Evolutionary conservation across 257 asterid species (phyloP).

Genomic region (Gentiana macrophylla): DNA sequence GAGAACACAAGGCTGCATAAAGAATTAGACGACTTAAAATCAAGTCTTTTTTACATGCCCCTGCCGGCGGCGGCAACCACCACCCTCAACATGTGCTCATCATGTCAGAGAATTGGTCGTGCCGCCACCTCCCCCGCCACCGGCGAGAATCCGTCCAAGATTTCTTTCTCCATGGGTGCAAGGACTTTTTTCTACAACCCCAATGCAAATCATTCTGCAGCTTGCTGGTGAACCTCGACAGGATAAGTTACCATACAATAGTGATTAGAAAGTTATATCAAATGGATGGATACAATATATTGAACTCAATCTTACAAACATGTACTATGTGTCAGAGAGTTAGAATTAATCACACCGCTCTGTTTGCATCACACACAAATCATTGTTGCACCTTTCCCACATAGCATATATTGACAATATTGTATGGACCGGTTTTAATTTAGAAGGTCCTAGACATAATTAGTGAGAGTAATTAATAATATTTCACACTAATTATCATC

Average conservation of each 20-base stretch:
- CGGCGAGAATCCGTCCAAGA: constrained; percentile 26
- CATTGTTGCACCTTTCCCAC: neutral
- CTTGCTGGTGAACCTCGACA: constrained; percentile 23
- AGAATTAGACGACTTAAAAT: constrained; percentile 49
- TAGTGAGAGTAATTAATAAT: no score
- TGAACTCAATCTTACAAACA: neutral
- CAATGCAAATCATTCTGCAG: constrained; percentile 48
- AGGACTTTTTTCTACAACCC: constrained; percentile 53
- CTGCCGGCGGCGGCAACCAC: constrained; percentile 43
- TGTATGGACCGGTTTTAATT: neutral
- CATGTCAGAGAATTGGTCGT: constrained; percentile 60
- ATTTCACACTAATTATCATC: no score
- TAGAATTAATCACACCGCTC: no score
- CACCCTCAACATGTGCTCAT: constrained; percentile 77
- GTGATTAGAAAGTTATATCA: neutral
- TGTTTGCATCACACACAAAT: neutral
- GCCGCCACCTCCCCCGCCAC: constrained; percentile 10
- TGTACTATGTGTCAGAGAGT: neutral
- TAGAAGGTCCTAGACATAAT: neutral
- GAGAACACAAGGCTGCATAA: constrained; percentile 53
- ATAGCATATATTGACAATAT: neutral
- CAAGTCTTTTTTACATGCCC: constrained; percentile 47
- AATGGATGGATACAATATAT: no score
- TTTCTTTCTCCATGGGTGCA: constrained; percentile 37
- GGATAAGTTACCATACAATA: neutral